Evolutionary conservation across 176 grass and related monocot species (phyloP).

Genomic region (Juncus inflexus): DNA sequence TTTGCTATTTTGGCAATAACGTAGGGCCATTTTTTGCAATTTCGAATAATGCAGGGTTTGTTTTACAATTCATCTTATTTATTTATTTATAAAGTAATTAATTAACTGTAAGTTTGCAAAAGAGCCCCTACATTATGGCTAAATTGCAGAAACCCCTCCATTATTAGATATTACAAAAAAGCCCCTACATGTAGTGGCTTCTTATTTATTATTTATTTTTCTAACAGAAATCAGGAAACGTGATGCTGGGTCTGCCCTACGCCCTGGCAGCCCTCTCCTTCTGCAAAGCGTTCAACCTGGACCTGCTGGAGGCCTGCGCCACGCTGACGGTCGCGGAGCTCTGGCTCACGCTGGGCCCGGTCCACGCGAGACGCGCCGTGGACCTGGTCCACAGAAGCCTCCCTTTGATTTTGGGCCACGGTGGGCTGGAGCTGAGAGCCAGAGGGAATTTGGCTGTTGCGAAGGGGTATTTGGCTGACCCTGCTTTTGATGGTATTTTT

Average conservation of each 20-base stretch:
- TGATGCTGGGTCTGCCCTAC: slow-evolving; percentile 66
- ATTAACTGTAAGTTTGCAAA: no score
- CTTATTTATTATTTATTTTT: not conserved
- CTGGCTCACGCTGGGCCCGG: slow-evolving; percentile 74
- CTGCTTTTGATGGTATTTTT: slow-evolving; percentile 21
- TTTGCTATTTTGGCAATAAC: no score
- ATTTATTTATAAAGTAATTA: no score
- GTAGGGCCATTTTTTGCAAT: no score
- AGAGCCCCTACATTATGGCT: no score
- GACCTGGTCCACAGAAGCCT: slow-evolving; percentile 66
- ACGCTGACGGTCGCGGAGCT: slow-evolving; percentile 75
- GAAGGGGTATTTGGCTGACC: slow-evolving; percentile 69
- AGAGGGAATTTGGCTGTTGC: slow-evolving; percentile 67
- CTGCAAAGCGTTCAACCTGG: slow-evolving; percentile 91
- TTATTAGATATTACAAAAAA: no score
- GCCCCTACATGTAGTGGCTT: no score
- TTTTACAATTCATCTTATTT: no score
- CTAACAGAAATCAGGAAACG: slow-evolving; percentile 69
- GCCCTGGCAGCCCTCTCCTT: slow-evolving; percentile 82
- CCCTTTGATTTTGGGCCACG: slow-evolving; percentile 82
- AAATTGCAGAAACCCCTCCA: no score
- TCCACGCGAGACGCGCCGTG: slow-evolving; percentile 59
- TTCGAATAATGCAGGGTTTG: no score
- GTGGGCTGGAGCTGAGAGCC: slow-evolving; percentile 71
- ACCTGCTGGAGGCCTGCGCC: slow-evolving; percentile 84